Percentiles rank a stretch among this genome's conserved stretches.
phyloP scores from a whole-genome alignment of 1,284 basidiomycete genomes.

The Peniophora sp. region DNA sequence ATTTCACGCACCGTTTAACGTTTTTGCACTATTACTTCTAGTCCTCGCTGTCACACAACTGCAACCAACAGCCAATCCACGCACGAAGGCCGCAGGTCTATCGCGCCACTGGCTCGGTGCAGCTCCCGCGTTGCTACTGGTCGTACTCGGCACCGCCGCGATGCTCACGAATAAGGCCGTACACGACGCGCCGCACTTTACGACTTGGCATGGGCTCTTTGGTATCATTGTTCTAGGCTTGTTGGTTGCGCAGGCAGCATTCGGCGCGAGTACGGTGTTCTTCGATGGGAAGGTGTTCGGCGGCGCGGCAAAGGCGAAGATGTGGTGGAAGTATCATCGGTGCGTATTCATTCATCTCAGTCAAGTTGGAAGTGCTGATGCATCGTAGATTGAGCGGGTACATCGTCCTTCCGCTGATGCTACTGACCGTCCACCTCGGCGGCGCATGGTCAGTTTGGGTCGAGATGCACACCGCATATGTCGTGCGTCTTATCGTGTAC shows the following conservation, averaged over 20 bases:
- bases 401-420: constrained; percentile 42
- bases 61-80: constrained; percentile 62
- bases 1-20: not conserved
- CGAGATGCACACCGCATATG: constrained; percentile 24
- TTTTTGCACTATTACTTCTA: constrained; percentile 1
- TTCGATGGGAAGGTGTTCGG: constrained; percentile 54
- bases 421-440: constrained; percentile 53
- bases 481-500: constrained; percentile 43
- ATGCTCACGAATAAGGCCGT: constrained; percentile 49
- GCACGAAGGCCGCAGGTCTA: constrained; percentile 58
- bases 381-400: constrained; percentile 55
- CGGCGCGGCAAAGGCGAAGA: constrained; percentile 56
- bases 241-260: constrained; percentile 43
- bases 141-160: constrained; percentile 45
- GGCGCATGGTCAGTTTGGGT: constrained; percentile 60
- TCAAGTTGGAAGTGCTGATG: not conserved
- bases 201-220: constrained; percentile 64
- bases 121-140: constrained; percentile 43
- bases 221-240: constrained; percentile 48
- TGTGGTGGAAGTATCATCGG: constrained; percentile 74
- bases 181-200: constrained; percentile 42
- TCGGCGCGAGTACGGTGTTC: constrained; percentile 68
- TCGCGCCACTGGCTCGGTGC: constrained; percentile 55
- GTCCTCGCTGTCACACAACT: constrained; percentile 42
- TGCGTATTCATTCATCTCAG: constrained; percentile 16